phyloP scores from a whole-genome alignment of 352 stramenopile genomes.

The Phytophthora tubulina region DNA sequence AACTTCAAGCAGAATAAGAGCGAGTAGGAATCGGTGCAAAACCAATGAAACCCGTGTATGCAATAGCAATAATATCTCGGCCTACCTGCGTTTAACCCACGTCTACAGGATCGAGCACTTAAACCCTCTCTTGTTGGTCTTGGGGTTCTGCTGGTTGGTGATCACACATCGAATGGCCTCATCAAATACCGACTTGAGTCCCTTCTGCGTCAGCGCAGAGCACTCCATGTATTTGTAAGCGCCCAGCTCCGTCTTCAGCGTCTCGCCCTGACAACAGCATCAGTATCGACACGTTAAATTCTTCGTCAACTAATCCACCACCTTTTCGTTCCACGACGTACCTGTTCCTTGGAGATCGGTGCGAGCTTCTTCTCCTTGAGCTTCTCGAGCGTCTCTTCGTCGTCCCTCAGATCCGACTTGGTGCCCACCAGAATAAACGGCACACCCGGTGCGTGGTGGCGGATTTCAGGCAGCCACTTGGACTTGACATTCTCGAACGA shows the following conservation, averaged over 20 bases:
- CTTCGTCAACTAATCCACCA: background rate
- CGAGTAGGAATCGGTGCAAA: slow-evolving; percentile 24
- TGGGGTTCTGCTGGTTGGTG: slow-evolving; percentile 79
- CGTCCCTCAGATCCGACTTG: slow-evolving; percentile 94
- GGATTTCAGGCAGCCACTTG: slow-evolving; percentile 94
- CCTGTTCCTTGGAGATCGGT: slow-evolving; percentile 79
- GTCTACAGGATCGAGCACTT: slow-evolving; percentile 80
- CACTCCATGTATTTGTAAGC: slow-evolving; percentile 95
- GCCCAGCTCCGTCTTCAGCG: slow-evolving; percentile 89
- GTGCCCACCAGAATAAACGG: slow-evolving; percentile 97
- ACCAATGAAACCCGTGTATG: slow-evolving; percentile 20
- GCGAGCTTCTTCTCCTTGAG: slow-evolving; percentile 87
- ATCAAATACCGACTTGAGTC: slow-evolving; percentile 95
- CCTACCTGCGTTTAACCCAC: slow-evolving; percentile 10
- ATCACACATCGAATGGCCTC: slow-evolving; percentile 93
- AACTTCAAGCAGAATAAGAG: slow-evolving; percentile 23
- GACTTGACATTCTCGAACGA: slow-evolving; percentile 97
- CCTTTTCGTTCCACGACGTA: slow-evolving; percentile 20
- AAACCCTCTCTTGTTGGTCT: slow-evolving; percentile 51
- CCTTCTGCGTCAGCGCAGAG: slow-evolving; percentile 94
- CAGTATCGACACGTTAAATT: slow-evolving; percentile 8
- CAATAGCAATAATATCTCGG: slow-evolving; percentile 29
- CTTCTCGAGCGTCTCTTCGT: slow-evolving; percentile 91
- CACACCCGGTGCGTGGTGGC: slow-evolving; percentile 88
- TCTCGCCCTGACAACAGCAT: slow-evolving; percentile 66